These are phyloP conservation scores for Fraxinus quadrangulata DNA, from an alignment of 257 asterid species.

Conservation along the genomic window DNA sequence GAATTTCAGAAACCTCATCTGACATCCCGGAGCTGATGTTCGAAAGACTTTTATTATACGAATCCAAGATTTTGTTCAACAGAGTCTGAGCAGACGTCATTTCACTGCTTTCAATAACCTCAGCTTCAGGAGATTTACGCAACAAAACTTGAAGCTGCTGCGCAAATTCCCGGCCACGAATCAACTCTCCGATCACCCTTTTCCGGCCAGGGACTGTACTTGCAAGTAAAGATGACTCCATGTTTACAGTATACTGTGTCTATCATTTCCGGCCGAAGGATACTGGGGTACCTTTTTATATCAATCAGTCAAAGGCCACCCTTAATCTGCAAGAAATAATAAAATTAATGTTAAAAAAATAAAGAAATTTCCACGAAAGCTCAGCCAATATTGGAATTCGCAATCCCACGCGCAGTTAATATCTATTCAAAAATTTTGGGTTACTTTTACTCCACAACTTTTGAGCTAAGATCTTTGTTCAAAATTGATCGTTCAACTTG, in stretches of 20 bases:
- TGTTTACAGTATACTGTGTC: not conserved
- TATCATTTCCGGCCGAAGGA: not conserved
- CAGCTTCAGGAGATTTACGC: not conserved
- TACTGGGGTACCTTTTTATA: not conserved
- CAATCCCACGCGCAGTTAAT: not conserved
- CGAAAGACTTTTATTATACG: not conserved
- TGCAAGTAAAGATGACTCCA: not conserved
- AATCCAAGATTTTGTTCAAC: not conserved
- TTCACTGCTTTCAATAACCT: not conserved
- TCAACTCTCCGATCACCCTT: constrained; percentile 12
- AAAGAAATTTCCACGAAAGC: not conserved
- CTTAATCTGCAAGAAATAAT: not conserved
- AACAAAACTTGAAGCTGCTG: not conserved
- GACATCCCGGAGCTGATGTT: not conserved
- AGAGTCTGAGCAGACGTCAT: not conserved
- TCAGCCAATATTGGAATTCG: not conserved
- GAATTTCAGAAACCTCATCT: not conserved
- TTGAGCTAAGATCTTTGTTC: no score
- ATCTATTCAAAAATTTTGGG: not conserved
- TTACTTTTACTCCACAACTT: no score
- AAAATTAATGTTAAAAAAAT: not conserved
- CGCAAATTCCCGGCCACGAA: constrained; percentile 3
- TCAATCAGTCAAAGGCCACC: not conserved
- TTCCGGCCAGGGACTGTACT: not conserved
- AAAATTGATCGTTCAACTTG: no score